A percentile compares a stretch with the other conserved stretches of the same genome.
These are phyloP conservation scores for Taiozyma sp. DNA, from an alignment of 1,139 yeast species.

Conservation along the genomic window DNA sequence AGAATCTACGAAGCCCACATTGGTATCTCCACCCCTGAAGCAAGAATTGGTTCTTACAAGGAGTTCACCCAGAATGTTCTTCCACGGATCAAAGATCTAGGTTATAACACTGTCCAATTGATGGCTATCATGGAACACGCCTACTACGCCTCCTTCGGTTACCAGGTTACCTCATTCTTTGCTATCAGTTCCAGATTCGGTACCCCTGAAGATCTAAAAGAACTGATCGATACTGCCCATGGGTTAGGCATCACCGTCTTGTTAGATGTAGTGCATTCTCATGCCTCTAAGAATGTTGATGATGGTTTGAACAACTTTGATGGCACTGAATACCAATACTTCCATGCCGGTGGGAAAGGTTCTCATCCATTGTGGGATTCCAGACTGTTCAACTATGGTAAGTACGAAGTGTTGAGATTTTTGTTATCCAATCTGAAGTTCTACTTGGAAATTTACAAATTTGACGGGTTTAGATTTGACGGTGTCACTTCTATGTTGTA, in stretches of 20 bases:
- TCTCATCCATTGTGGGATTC: constrained; percentile 94
- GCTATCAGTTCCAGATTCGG: constrained; percentile 90
- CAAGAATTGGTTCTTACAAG: constrained; percentile 75
- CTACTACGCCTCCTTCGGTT: constrained; percentile 95
- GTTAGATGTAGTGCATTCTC: constrained; percentile 92
- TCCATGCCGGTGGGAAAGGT: constrained; percentile 86
- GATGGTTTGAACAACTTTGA: constrained; percentile 94
- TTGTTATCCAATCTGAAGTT: constrained; percentile 83
- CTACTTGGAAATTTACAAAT: constrained; percentile 75
- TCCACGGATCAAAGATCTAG: constrained; percentile 81
- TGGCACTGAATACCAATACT: constrained; percentile 93
- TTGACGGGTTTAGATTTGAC: constrained; percentile 95
- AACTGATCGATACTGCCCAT: constrained; percentile 89
- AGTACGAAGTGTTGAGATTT: constrained; percentile 86
- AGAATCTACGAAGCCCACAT: constrained; percentile 95
- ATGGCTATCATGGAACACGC: constrained; percentile 99
- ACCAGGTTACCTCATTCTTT: constrained; percentile 89
- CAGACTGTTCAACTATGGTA: constrained; percentile 84
- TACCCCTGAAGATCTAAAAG: constrained; percentile 90
- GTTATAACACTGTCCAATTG: constrained; percentile 89
- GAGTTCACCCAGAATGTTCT: constrained; percentile 77
- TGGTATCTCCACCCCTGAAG: constrained; percentile 91
- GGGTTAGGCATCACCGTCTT: constrained; percentile 81
- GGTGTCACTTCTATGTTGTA: constrained; percentile 96
- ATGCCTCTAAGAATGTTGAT: constrained; percentile 88